These are phyloP conservation scores for Eucalyptus polyanthemos DNA, from an alignment of 345 rosid species.

Conservation along the genomic window DNA sequence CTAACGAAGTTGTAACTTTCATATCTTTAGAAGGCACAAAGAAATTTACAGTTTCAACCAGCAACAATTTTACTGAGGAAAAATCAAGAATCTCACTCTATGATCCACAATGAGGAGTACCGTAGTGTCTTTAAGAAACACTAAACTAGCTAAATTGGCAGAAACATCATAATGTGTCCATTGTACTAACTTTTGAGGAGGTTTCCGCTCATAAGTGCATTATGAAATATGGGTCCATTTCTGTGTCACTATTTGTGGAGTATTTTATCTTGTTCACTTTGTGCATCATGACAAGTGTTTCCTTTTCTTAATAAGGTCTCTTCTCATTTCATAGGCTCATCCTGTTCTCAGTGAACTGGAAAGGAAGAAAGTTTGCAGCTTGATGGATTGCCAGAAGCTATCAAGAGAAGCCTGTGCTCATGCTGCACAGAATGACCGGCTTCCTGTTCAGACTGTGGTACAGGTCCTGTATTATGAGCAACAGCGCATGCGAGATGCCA, in stretches of 20 bases:
- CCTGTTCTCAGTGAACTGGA: slow-evolving; percentile 73
- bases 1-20: not conserved
- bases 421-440: slow-evolving; percentile 84
- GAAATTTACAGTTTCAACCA: not conserved
- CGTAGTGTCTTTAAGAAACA: not conserved
- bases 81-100: not conserved
- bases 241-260: not conserved
- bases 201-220: not conserved
- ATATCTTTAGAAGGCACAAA: not conserved
- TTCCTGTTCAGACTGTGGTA: slow-evolving; percentile 86
- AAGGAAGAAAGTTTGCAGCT: slow-evolving; percentile 87
- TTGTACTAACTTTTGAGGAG: not conserved
- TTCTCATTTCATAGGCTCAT: slow-evolving; percentile 49
- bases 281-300: not conserved
- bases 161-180: not conserved
- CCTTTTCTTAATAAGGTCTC: not conserved
- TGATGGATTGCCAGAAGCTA: slow-evolving; percentile 94
- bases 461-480: slow-evolving; percentile 93
- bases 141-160: not conserved
- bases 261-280: not conserved
- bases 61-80: not conserved
- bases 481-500: slow-evolving; percentile 67
- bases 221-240: not conserved
- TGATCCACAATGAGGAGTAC: not conserved
- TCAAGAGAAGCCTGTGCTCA: slow-evolving; percentile 94